Conservation (phyloP, 139 green algal species). For the Raphidocelis subcapitata region DNA sequence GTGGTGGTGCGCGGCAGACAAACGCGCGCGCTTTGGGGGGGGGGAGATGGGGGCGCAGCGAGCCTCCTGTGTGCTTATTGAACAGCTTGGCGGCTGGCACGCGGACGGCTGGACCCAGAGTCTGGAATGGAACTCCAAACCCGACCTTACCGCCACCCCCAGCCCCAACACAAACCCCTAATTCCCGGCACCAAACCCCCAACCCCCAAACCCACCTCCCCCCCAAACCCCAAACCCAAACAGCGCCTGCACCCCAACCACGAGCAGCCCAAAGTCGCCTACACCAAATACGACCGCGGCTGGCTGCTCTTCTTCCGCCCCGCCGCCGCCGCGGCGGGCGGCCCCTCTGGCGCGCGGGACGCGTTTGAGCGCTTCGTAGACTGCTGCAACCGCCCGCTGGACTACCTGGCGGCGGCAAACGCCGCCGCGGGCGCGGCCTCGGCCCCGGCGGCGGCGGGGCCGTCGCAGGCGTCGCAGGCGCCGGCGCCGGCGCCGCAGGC, state of each 20-base stretch:
- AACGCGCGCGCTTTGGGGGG: too few species aligned
- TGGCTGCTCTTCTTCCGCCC: constrained; percentile 26
- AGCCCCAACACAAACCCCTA: too few species aligned
- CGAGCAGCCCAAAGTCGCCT: constrained; percentile 17
- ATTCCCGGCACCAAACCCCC: too few species aligned
- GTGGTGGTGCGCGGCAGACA: not conserved
- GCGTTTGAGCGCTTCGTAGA: constrained; percentile 17
- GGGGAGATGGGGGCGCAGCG: too few species aligned
- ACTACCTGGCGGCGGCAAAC: constrained; percentile 8
- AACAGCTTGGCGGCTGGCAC: not conserved
- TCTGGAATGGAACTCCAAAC: too few species aligned
- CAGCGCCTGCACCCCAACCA: constrained; percentile 33
- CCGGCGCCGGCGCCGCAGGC: not conserved
- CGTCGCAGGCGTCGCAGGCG: not conserved
- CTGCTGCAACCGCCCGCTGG: constrained; percentile 8
- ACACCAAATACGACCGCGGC: constrained; percentile 23
- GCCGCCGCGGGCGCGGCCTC: not conserved
- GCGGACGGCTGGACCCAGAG: too few species aligned
- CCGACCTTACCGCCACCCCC: too few species aligned
- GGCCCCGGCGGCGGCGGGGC: not conserved
- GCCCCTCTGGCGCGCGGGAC: not conserved
- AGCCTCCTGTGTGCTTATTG: not conserved
- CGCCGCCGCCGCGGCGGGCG: not conserved
- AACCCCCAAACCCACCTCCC: too few species aligned
- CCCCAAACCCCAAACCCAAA: too few species aligned